A percentile compares a stretch with the other conserved stretches of the same genome.
Evolutionary conservation across 768 basidiomycete species (phyloP).

Genomic region (Astraeus odoratus): DNA sequence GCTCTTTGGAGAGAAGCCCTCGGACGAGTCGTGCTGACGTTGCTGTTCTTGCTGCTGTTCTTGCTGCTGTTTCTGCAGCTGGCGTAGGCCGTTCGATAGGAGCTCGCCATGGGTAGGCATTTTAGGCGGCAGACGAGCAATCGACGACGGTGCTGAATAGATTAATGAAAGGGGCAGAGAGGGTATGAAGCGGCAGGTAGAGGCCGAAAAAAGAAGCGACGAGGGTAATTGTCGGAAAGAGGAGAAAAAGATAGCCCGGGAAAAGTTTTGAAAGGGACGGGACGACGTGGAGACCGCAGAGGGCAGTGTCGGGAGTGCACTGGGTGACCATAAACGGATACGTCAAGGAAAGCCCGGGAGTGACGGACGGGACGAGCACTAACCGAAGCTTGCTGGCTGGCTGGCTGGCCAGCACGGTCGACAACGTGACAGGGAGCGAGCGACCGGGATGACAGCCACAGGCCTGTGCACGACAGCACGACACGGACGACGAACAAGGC

Average conservation of each 20-base stretch:
- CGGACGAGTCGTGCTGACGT: background rate
- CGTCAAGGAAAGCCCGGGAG: constrained; percentile 15
- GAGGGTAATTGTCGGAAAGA: background rate
- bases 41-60: background rate
- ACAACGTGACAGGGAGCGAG: too few relatives aligned
- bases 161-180: constrained; percentile 1
- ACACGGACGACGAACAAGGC: constrained; percentile 2
- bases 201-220: too few relatives aligned
- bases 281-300: background rate
- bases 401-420: too few relatives aligned
- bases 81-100: constrained; percentile 41
- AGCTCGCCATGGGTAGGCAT: constrained; percentile 31
- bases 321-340: constrained; percentile 16
- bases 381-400: too few relatives aligned
- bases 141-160: background rate
- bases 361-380: too few relatives aligned
- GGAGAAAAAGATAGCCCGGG: constrained; percentile 1
- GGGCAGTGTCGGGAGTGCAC: background rate
- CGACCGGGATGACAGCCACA: background rate
- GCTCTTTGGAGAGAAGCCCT: background rate
- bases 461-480: constrained; percentile 14
- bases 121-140: constrained; percentile 14
- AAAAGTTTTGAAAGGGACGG: background rate
- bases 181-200: background rate
- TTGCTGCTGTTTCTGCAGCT: constrained; percentile 34